Conservation (phyloP, 169 alveolate species). For the Plasmodium cynomolgi region DNA sequence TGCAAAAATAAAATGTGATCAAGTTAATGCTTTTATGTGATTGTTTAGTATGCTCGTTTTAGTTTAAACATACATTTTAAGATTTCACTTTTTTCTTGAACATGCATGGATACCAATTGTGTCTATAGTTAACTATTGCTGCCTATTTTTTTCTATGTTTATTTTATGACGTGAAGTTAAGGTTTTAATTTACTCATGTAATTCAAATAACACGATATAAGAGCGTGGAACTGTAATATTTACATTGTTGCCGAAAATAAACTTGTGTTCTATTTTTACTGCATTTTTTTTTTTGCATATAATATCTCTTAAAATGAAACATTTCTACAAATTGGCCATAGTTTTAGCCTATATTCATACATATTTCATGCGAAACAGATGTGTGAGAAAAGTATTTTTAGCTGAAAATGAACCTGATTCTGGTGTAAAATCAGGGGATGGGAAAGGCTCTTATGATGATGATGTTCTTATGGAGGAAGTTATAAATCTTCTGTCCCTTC, state of each 20-base stretch:
- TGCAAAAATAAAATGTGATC: background rate
- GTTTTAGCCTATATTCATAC: background rate
- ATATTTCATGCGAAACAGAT: background rate
- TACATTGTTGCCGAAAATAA: background rate
- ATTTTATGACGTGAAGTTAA: background rate
- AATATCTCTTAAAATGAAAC: background rate
- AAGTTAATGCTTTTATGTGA: background rate
- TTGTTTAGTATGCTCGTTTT: background rate
- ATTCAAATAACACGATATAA: background rate
- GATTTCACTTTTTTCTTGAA: background rate
- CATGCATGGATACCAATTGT: background rate
- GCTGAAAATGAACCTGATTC: slow-evolving; percentile 19
- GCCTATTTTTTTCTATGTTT: background rate
- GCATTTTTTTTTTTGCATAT: background rate
- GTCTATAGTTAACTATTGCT: background rate
- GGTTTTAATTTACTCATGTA: background rate
- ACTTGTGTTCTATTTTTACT: background rate
- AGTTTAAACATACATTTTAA: background rate
- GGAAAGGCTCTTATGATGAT: background rate
- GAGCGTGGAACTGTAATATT: background rate
- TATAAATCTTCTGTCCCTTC: background rate
- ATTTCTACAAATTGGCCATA: slow-evolving; percentile 15
- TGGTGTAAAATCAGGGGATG: background rate
- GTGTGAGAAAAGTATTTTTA: slow-evolving; percentile 11
- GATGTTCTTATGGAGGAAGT: background rate